Conservation (phyloP, 306 rosid species). For the Castanospermum australe region DNA sequence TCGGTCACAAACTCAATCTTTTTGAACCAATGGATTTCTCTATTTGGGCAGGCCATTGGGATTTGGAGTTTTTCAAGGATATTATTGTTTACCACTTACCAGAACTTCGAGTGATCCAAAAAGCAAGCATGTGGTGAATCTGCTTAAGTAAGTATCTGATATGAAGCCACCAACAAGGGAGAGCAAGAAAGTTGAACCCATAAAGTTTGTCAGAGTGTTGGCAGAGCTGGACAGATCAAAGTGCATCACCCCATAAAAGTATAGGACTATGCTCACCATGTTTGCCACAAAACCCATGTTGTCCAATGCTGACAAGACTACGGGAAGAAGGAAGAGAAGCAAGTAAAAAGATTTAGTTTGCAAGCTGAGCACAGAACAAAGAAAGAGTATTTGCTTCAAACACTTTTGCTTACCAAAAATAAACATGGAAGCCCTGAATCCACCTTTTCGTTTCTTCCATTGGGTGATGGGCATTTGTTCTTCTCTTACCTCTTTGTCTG, state of each 20-base stretch:
- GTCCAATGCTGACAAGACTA: slow-evolving; percentile 68
- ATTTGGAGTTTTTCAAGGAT: neutral
- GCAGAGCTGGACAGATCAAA: slow-evolving; percentile 65
- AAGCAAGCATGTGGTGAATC: slow-evolving; percentile 63
- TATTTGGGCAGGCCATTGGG: slow-evolving; percentile 28
- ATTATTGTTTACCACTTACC: slow-evolving; percentile 35
- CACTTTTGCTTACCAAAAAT: slow-evolving; percentile 51
- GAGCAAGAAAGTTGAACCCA: slow-evolving; percentile 81
- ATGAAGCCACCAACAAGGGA: slow-evolving; percentile 82
- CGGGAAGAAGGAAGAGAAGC: neutral
- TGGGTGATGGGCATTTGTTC: slow-evolving; percentile 24
- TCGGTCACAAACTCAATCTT: neutral
- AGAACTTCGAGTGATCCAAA: slow-evolving; percentile 70
- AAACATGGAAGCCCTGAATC: slow-evolving; percentile 70
- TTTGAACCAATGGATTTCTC: neutral
- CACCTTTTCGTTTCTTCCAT: slow-evolving; percentile 55
- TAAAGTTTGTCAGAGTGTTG: slow-evolving; percentile 79
- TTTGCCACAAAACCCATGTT: slow-evolving; percentile 84
- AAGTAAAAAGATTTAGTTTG: neutral
- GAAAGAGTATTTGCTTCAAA: neutral
- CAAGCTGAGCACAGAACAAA: neutral
- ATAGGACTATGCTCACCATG: slow-evolving; percentile 74
- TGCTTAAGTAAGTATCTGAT: slow-evolving; percentile 71
- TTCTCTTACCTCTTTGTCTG: slow-evolving; percentile 43
- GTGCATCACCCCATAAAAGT: slow-evolving; percentile 62